Base-by-base conservation (phyloP, 148 eudicot species). In the Limonium bicolor region DNA sequence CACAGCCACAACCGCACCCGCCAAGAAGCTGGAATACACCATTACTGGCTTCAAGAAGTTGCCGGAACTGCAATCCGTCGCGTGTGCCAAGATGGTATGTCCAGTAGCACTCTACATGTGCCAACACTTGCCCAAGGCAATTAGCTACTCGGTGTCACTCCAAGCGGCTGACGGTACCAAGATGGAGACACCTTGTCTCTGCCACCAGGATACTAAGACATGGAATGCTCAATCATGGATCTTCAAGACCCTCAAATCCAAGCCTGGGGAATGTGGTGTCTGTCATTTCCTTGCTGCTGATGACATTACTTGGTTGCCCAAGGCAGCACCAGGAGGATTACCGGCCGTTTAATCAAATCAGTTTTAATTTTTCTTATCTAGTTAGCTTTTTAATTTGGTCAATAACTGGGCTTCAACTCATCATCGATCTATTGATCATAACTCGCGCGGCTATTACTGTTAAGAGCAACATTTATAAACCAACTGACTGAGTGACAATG, bases 151-250 rank as follows among this genome's bases (percentile, higher is more conserved):
- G 44, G 68, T 49, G 20, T 41, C 52, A 2, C 34, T 67, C 26
- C 63, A 56, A 4, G 27, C 17, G 1, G 24, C 20, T 16, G 53
- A 57, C 37, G 58, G 63, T 15, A 26, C 22, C 3, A 44, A 38
- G 29, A 37, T 66, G 16, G 48, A 60, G 35, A 59, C 54, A 0
- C 39, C 50, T 0, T 62, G 25, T n/a, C 25, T 62, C 8, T 67
- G 72, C 29, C 63, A 67, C 56, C 23, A 19, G 4, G 58, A 67
- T 20, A 67, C 72, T 0, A 51, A 51, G 2, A 52, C 26, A n/a
- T 67, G 72, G 72, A 61, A 61, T 41, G 67, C 67, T 10, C 51
- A 67, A 4, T 57, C 51, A 26, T 67, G 63, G 55, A 64, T 64
- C 6, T 61, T 67, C 28, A 60, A 55, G 52, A 25, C 52, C 29